Evolutionary conservation across 805 yeast species (phyloP).

Genomic region (Diddensiella caesifluorescens): DNA sequence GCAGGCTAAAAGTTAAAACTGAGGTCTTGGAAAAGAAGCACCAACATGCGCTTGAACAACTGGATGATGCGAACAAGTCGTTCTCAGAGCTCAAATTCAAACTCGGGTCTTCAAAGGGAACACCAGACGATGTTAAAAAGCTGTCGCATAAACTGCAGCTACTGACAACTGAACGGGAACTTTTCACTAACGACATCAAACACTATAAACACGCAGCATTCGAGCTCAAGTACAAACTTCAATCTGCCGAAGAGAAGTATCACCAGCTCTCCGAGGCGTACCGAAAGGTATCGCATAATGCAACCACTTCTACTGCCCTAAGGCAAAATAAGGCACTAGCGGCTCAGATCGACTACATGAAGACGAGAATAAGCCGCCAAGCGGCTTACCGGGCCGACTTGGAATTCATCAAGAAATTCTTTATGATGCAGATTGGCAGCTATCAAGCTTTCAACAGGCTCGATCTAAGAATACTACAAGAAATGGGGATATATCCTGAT

Average conservation of each 20-base stretch:
- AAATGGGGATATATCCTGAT: constrained; percentile 17
- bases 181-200: no score
- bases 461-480: constrained; percentile 27
- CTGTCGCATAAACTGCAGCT: no score
- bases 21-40: constrained; percentile 3
- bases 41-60: constrained; percentile 2
- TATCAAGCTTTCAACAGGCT: constrained; percentile 28
- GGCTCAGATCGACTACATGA: constrained; percentile 21
- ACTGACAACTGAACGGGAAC: no score
- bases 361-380: constrained; percentile 20
- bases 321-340: constrained; percentile 18
- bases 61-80: constrained; percentile 4
- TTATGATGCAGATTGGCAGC: constrained; percentile 27
- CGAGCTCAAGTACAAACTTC: no score
- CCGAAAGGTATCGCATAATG: no score
- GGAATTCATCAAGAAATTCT: constrained; percentile 30
- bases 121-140: no score
- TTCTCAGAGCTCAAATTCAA: constrained; percentile 1
- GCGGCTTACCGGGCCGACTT: constrained; percentile 26
- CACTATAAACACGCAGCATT: no score
- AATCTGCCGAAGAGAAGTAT: no score
- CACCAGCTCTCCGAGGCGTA: no score
- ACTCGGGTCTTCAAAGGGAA: no score
- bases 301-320: no score
- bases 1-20: background rate